These are phyloP conservation scores for Phytophthora foliorum DNA, from an alignment of 352 stramenopile species.

Conservation along the genomic window DNA sequence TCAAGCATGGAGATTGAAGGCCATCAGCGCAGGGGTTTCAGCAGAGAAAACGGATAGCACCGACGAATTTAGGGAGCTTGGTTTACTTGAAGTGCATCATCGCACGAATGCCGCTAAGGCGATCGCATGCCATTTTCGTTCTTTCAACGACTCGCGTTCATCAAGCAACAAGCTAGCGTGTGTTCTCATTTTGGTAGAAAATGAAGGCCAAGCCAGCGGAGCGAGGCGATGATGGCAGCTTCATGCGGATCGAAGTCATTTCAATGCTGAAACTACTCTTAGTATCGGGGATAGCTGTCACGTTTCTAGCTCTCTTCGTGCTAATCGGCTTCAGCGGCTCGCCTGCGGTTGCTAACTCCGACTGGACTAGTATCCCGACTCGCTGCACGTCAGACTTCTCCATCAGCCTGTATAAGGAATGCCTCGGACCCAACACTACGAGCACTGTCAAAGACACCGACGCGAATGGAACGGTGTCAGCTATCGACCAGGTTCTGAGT, in stretches of 20 bases:
- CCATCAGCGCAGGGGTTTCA: constrained; percentile 3
- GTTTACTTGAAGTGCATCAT: neutral
- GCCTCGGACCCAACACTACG: constrained; percentile 32
- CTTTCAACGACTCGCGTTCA: constrained; percentile 10
- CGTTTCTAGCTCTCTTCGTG: constrained; percentile 57
- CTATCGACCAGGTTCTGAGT: constrained; percentile 53
- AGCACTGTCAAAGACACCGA: constrained; percentile 21
- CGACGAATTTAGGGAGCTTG: constrained; percentile 2
- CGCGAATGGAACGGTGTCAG: constrained; percentile 39
- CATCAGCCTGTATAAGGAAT: constrained; percentile 43
- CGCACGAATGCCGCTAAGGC: constrained; percentile 3
- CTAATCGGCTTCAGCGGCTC: constrained; percentile 52
- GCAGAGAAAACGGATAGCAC: constrained; percentile 11
- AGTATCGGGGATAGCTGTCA: constrained; percentile 35
- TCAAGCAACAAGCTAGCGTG: neutral
- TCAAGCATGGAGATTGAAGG: no score
- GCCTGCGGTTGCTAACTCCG: constrained; percentile 47
- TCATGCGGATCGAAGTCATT: constrained; percentile 73
- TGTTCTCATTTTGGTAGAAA: neutral
- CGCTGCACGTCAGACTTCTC: constrained; percentile 70
- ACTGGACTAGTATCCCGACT: constrained; percentile 60
- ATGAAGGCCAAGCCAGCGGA: constrained; percentile 40
- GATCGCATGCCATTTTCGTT: constrained; percentile 12
- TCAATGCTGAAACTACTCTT: constrained; percentile 64
- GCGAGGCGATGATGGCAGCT: constrained; percentile 49